Base-by-base conservation (phyloP, 257 asterid species). In the Plantago elongata region DNA sequence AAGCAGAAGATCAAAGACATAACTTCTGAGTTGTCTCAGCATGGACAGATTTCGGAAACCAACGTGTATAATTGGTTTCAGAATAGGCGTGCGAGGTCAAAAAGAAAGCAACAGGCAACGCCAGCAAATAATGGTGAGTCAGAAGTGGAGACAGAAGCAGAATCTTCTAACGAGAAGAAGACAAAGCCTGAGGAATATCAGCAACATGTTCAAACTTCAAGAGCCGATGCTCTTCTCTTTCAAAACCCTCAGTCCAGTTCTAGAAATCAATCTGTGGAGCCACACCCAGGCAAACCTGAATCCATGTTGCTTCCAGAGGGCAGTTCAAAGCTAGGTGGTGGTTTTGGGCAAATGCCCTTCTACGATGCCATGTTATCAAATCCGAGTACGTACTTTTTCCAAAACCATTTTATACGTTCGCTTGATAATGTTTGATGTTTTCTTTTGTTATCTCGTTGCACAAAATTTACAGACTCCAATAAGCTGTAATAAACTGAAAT, bases 31-130 rank as follows among this genome's bases (percentile, higher is more conserved):
- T 73, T 93, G 61, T 83, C 88, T 9, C 99, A 93, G 64, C 99
- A 93, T 42, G 99, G 99, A 37, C 97, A 85, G 77, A 89, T 93
- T 74, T 87, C 96, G 9, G 99, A 93, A 72, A 93, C 96, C 4
- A 93, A 93, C 74, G 99, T 93, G 59, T 93, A 93, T 54, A 93
- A 93, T 69, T 93, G 99, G 99, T 93, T 93, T 66, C 99, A 93
- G 63, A 93, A 93, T 57, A 81, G 99, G 81, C 97, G 99, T 30
- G 99, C 99, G 51, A 75, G 99, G 64, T 93, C 99, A 9, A 93
- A 89, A 69, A 76, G 99, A 74, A 93, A 93, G 83, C 97, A 89
- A 58, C 94, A 85, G 57, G 78, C 80, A 45, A 51, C 78, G 15
- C 72, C 83, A 9, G 46, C 86, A 10, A 89, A 79, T 77, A 85